These are phyloP conservation scores for Trichomonascus vanleenenianus DNA, from an alignment of 805 yeast species.

Conservation along the genomic window DNA sequence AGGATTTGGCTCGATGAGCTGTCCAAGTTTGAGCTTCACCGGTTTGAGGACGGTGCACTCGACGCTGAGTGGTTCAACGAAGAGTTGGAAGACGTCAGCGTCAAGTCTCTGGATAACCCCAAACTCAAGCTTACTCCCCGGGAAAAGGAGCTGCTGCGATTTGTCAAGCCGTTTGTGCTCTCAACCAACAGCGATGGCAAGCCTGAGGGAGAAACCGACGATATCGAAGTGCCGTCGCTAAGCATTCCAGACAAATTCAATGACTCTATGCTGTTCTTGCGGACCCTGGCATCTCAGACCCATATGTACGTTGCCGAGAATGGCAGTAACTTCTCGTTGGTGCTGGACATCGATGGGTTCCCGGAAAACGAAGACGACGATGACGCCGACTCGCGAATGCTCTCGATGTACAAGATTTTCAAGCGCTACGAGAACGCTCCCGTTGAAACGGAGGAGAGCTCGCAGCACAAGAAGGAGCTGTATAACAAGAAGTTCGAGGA, in stretches of 20 bases:
- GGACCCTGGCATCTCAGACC: constrained; percentile 22
- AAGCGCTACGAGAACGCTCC: constrained; percentile 31
- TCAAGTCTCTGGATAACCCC: constrained; percentile 43
- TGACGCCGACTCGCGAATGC: constrained; percentile 45
- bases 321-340: constrained; percentile 11
- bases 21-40: constrained; percentile 72
- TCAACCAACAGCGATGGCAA: constrained; percentile 24
- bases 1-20: constrained; percentile 68
- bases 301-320: constrained; percentile 18
- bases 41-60: constrained; percentile 71
- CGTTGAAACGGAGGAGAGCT: constrained; percentile 16
- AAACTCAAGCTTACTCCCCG: constrained; percentile 43
- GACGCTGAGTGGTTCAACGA: constrained; percentile 90
- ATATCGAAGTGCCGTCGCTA: background rate
- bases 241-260: background rate
- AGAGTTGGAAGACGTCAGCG: constrained; percentile 46
- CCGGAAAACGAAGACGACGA: constrained; percentile 60
- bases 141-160: constrained; percentile 59
- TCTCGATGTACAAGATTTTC: constrained; percentile 48
- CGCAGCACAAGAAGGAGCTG: constrained; percentile 45
- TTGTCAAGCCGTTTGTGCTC: constrained; percentile 39
- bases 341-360: constrained; percentile 56
- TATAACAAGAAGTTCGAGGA: constrained; percentile 65
- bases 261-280: constrained; percentile 15
- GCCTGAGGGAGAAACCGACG: background rate